Base-by-base conservation (phyloP, 352 stramenopile genomes). In the Phytopythium sindhum region DNA sequence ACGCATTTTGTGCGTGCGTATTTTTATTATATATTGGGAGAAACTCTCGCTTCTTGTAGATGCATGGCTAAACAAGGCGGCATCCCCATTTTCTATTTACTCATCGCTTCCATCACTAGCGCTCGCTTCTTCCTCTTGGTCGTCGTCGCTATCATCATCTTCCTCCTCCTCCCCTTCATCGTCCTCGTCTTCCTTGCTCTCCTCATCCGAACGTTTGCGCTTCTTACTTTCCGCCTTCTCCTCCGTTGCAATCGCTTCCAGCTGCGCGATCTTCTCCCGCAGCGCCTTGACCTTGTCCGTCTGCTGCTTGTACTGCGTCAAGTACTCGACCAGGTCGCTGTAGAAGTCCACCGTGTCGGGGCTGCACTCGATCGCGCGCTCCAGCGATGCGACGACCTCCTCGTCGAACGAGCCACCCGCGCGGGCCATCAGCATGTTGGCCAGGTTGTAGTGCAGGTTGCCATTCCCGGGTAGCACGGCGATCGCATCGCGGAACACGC, bases 401-500 rank as follows among this genome's bases (percentile, higher is more conserved):
- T n/a, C 33, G 52, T 73, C 62, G 61, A 82, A 74, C 8, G 29
- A 51, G 50, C 61, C 72, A 19, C 69, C 68, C 48, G 66, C 76
- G 31, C 69, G 72, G 12, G 79, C 81, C 64, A 83, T 73, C n/a
- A 74, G 70, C 83, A 91, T 90, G 54, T 75, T 81, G 42, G 82
- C 82, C 33, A 91, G 37, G 63, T 91, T 91, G 65, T 78, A 91
- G 35, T 89, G 77, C 64, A 89, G 64, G 53, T 91, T 88, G 4
- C 70, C 80, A 48, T 74, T 78, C 1, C 59, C 42, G 0, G 80
- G 72, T 39, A 86, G 81, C 61, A 57, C 68, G 0, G 17, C 44
- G 0, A 67, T 67, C 15, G 77, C 83, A 28, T 77, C 64, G 56
- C 73, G 58, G 65, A 85, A 91, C 55, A 89, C 64, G 28, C 64